Evolutionary conservation across 139 green algal species (phyloP), one percentile per base, ranked within the genome.

Genomic region (Chara braunii): DNA sequence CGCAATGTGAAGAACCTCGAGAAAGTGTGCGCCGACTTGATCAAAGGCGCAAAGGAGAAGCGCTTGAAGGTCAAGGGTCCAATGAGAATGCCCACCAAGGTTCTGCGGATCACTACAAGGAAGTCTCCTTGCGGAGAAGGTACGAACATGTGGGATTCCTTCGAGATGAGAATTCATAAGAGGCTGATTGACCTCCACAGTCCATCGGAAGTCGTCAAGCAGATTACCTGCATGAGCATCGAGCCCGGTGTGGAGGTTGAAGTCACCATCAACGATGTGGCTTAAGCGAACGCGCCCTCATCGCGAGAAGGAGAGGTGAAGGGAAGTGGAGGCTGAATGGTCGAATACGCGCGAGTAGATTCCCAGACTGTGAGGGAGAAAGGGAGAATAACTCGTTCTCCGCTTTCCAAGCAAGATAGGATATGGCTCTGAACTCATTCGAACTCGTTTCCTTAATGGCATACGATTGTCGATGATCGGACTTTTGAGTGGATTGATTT

Each of bases 141-240:
- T 35, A 98, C 94, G 80, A 97, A 98, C 89, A 99, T 93, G 52
- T 99, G 78, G 74, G 93, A 99, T 74, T 68, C 83, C 50, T 95
- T 95, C 58, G 88, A 97, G 86, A 90, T 98, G 87, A 80, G 91
- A 43, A 92, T 99, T 73, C 93, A 99, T 89, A 99, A 99, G 88
- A 85, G 94, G 56, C 74, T 99, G 37, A 97, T 99, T 70, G 93
- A 99, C 86, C 74, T 99, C 81, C 87, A 95, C 84, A 94, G 86
- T 24, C 91, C 93, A 40, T 86, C 87, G 33, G 94, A 99, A 72
- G 90, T 98, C 9, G 93, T 99, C 12, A 97, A 97, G 87, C 89
- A 98, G 85, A 97, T 99, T 81, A 97, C 92, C 26, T 95, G 85
- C 72, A 96, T 97, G 82, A 87, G 75, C 77, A 96, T 98, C 59